Percentiles rank a stretch among this genome's conserved stretches.
Conservation (phyloP, 257 asterid species). For the Buddleja alternifolia region DNA sequence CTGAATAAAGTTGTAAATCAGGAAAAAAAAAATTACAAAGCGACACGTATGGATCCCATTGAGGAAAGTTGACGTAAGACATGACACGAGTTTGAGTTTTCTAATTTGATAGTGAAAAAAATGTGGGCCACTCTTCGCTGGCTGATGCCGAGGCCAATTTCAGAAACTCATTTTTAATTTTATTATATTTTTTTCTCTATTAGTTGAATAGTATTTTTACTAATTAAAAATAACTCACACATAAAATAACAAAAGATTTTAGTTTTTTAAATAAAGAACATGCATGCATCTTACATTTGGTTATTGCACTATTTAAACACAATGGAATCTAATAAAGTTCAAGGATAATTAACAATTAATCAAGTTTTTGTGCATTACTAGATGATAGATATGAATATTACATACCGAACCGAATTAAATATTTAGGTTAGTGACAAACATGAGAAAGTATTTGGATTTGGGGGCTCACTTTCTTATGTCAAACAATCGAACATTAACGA, state of each 20-base stretch:
- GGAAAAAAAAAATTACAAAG: neutral
- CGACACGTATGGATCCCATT: neutral
- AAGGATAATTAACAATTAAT: neutral
- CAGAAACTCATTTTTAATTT: neutral
- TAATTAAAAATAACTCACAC: neutral
- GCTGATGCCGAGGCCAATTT: neutral
- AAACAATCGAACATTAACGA: too few species aligned
- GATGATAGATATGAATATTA: too few species aligned
- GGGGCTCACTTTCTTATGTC: too few species aligned
- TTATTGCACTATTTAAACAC: neutral
- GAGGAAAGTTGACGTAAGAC: neutral
- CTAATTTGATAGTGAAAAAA: slow-evolving; percentile 24
- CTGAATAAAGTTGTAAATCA: too few species aligned
- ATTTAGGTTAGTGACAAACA: too few species aligned
- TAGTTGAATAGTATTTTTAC: neutral
- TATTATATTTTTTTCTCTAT: neutral
- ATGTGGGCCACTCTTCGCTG: slow-evolving; percentile 17
- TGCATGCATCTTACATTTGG: neutral
- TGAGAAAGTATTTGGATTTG: too few species aligned
- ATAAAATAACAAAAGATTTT: neutral
- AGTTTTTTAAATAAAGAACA: neutral
- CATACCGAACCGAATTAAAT: too few species aligned
- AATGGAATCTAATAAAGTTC: neutral
- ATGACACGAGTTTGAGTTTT: slow-evolving; percentile 15
- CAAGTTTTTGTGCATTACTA: neutral